Base-by-base conservation (phyloP, 2,329 filamentous ascomycete species). In the Arthrobotrys iridis region DNA sequence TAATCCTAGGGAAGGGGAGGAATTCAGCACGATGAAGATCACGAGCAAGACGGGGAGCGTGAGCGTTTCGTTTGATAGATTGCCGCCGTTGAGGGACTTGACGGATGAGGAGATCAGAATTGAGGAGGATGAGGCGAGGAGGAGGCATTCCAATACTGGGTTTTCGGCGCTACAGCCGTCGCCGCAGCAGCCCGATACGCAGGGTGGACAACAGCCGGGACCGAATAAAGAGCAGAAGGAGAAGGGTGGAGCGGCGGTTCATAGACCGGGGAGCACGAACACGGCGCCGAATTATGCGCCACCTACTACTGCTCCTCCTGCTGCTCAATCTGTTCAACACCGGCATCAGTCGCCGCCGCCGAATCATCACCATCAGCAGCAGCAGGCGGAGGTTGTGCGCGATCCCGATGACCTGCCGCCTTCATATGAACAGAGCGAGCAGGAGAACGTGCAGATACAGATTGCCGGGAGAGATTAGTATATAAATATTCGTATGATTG, bases 11-110 rank as follows among this genome's bases (percentile, higher is more conserved):
- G 62, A 74, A 55, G 70, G 70, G 0, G 70, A 74, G 33, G 70
- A 74, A 15, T 74, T 66, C 18, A 74, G 70, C 26, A 74, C 70
- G 1, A 57, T 74, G 70, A 74, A 74, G 40, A 26, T 74, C 13
- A 35, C 11, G 6, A 62, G 40, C 26, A 74, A 58, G 26, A 67
- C 43, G 1, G 70, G 70, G 3, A 63, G 55, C 20, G 46, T 74
- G 10, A 24, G 35, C n/a, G 24, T 74, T 10, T 62, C 20, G 4
- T 74, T 74, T 48, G 70, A 74, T n/a, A 67, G 58, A 37, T 20
- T 40, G 37, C 52, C 70, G 5, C 55, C 62, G n/a, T 45, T 74
- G 43, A 55, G 70, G 15, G 45, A 63, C 35, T 33, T 74, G 40
- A 74, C 70, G 18, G 20, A 13, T 4, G 62, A 66, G 13, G 70